Conservation (phyloP, 2,329 filamentous ascomycete genomes). For the Fusarium austroafricanum region DNA sequence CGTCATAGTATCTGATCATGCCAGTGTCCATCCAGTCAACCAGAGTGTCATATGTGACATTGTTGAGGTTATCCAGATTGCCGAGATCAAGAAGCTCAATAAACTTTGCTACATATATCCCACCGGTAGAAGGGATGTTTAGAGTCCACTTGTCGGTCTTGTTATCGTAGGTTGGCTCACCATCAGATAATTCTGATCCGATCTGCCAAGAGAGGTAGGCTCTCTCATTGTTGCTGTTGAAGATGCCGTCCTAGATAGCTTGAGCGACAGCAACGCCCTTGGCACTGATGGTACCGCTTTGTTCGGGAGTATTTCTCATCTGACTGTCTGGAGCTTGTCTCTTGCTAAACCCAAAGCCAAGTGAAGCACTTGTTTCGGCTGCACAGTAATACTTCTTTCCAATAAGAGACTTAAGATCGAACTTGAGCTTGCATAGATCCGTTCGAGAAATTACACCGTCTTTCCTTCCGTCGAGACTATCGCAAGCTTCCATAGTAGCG, state of each 20-base stretch:
- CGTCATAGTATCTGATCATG: neutral
- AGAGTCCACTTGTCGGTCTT: neutral
- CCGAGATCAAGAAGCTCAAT: neutral
- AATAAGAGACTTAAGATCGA: neutral
- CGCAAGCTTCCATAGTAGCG: slow-evolving; percentile 24
- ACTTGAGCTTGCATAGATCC: slow-evolving; percentile 14
- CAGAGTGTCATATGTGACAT: neutral
- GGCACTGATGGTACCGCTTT: neutral
- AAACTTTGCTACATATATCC: slow-evolving; percentile 9
- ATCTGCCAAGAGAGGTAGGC: slow-evolving; percentile 10
- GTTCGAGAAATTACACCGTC: slow-evolving; percentile 9
- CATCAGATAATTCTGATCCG: neutral
- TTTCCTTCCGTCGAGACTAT: slow-evolving; percentile 5
- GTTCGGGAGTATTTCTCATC: neutral
- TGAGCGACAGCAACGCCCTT: neutral
- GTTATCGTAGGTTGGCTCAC: neutral
- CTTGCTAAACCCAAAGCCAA: slow-evolving; percentile 11
- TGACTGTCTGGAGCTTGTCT: neutral
- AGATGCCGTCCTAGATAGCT: neutral
- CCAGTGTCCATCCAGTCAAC: slow-evolving; percentile 8
- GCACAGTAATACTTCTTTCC: slow-evolving; percentile 2
- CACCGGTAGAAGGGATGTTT: slow-evolving; percentile 3
- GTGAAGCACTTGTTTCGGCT: slow-evolving; percentile 5
- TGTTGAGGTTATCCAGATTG: neutral
- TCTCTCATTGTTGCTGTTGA: neutral